These are phyloP conservation scores for Fusarium sp. DNA, from an alignment of 2,329 filamentous ascomycete genomes.

Conservation along the genomic window DNA sequence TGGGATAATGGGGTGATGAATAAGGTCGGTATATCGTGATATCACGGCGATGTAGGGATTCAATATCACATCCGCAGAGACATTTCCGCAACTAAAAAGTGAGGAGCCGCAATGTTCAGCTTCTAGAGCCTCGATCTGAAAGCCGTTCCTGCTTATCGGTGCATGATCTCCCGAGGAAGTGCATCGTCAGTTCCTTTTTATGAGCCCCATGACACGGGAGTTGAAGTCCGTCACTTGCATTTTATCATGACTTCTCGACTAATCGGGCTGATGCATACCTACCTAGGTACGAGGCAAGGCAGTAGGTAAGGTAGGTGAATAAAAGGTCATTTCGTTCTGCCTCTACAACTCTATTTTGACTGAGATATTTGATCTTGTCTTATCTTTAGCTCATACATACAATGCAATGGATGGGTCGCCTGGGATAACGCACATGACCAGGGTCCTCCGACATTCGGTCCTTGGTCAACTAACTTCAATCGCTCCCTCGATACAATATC, in stretches of 20 bases:
- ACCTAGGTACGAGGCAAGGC: background rate
- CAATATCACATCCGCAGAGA: background rate
- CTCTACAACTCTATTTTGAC: background rate
- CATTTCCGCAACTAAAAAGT: background rate
- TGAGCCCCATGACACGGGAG: background rate
- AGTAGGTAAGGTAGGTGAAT: too few relatives aligned
- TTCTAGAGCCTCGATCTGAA: background rate
- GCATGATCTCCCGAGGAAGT: slow-evolving; percentile 1
- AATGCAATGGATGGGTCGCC: slow-evolving; percentile 9
- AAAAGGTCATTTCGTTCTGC: background rate
- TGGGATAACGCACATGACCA: slow-evolving; percentile 21
- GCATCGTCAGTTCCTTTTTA: slow-evolving; percentile 3
- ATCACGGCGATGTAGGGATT: slow-evolving; percentile 2
- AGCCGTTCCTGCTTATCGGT: slow-evolving; percentile 2
- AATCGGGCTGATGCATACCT: background rate
- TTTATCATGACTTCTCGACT: background rate
- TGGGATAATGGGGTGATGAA: background rate
- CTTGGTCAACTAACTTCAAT: slow-evolving; percentile 12
- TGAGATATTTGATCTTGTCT: background rate
- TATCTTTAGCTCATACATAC: background rate
- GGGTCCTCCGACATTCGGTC: slow-evolving; percentile 3
- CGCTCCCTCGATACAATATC: background rate
- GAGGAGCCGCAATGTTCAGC: background rate
- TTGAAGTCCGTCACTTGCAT: slow-evolving; percentile 5
- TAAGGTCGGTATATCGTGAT: background rate